phyloP scores from a whole-genome alignment of 2,329 filamentous ascomycete species.

The Neocucurbitaria cava region DNA sequence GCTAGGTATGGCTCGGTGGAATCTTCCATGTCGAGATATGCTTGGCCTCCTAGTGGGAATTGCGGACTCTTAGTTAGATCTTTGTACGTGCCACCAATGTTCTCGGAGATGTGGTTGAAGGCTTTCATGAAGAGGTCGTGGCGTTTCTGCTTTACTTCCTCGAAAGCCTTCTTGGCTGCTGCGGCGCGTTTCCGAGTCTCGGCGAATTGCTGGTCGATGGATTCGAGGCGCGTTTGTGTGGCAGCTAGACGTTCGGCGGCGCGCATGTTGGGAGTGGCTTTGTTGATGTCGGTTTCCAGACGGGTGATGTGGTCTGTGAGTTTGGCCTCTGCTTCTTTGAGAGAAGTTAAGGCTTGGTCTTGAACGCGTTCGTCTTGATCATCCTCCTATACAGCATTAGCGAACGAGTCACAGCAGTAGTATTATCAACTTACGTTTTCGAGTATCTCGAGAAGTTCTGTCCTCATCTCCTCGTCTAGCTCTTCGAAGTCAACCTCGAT shows the following conservation, averaged over 20 bases:
- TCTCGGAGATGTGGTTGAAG: constrained; percentile 91
- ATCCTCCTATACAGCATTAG: constrained; percentile 60
- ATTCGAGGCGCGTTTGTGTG: constrained; percentile 81
- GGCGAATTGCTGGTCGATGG: constrained; percentile 89
- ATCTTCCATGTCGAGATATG: constrained; percentile 93
- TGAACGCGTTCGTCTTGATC: constrained; percentile 60
- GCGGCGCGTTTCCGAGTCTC: constrained; percentile 78
- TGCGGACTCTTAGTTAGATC: constrained; percentile 88
- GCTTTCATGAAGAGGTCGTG: constrained; percentile 94
- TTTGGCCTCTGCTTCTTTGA: constrained; percentile 67
- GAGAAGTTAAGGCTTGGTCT: constrained; percentile 21
- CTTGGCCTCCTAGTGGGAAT: constrained; percentile 90
- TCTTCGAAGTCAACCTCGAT: constrained; percentile 87
- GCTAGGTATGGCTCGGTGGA: constrained; percentile 95
- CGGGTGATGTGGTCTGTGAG: constrained; percentile 79
- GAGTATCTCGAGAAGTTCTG: constrained; percentile 52
- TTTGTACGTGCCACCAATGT: constrained; percentile 93
- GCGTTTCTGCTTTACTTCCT: constrained; percentile 79
- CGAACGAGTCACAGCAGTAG: not conserved
- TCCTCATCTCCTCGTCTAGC: constrained; percentile 77
- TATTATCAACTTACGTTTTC: constrained; percentile 44
- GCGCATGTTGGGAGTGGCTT: constrained; percentile 95
- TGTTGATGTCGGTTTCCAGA: constrained; percentile 82
- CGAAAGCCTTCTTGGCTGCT: constrained; percentile 81
- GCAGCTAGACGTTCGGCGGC: constrained; percentile 89